Evolutionary conservation across 2,329 filamentous ascomycete species (phyloP).

Genomic region (Cercospora berteroae): DNA sequence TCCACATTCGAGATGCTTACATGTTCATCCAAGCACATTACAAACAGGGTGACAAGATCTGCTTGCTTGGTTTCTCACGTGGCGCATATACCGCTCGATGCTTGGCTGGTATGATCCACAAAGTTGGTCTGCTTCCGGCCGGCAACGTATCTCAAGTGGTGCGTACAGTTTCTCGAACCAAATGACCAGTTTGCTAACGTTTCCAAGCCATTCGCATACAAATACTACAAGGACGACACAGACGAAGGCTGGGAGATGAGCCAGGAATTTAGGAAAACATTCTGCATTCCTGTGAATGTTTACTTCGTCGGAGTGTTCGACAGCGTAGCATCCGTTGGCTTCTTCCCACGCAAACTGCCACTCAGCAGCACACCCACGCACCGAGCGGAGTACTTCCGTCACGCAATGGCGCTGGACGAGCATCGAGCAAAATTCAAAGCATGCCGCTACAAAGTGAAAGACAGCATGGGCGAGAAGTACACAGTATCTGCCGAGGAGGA

Average conservation of each 20-base stretch:
- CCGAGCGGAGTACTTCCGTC: constrained; percentile 42
- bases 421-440: constrained; percentile 47
- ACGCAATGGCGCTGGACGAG: constrained; percentile 48
- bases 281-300: constrained; percentile 45
- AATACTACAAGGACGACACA: constrained; percentile 46
- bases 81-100: constrained; percentile 52
- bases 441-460: constrained; percentile 39
- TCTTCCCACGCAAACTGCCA: constrained; percentile 42
- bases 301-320: constrained; percentile 48
- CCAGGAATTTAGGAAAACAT: constrained; percentile 46
- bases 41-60: constrained; percentile 24
- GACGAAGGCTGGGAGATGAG: constrained; percentile 43
- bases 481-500: constrained; percentile 22
- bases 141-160: constrained; percentile 40
- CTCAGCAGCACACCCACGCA: constrained; percentile 42
- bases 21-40: constrained; percentile 46
- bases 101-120: constrained; percentile 47
- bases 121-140: constrained; percentile 41
- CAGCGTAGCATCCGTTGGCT: constrained; percentile 45
- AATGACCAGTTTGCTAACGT: background rate
- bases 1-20: constrained; percentile 37
- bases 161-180: background rate
- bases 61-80: constrained; percentile 24
- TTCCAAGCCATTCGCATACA: constrained; percentile 41
- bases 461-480: constrained; percentile 26